Evolutionary conservation across 371 early-diverging fungal species (phyloP).

Genomic region (Parasitella parasitica): DNA sequence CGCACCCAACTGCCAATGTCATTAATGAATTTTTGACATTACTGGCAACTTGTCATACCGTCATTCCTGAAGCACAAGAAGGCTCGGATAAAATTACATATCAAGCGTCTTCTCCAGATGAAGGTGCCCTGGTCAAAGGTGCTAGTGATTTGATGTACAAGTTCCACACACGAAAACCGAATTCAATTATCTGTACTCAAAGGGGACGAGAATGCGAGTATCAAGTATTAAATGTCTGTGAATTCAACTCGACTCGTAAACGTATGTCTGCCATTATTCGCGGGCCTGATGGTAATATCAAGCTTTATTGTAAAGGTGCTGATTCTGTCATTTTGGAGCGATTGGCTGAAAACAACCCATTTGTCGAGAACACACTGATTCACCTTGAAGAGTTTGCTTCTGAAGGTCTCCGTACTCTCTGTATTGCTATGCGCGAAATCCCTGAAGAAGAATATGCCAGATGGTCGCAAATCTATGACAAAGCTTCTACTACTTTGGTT

Average conservation of each 20-base stretch:
- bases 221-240: constrained; percentile 92
- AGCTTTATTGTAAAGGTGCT: constrained; percentile 97
- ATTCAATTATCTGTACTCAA: constrained; percentile 76
- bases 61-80: constrained; percentile 86
- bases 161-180: constrained; percentile 84
- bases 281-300: constrained; percentile 86
- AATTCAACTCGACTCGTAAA: constrained; percentile 97
- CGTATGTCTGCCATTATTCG: constrained; percentile 96
- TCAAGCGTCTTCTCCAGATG: constrained; percentile 92
- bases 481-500: constrained; percentile 86
- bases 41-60: constrained; percentile 95
- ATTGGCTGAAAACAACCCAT: constrained; percentile 73
- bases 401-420: constrained; percentile 92
- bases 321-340: constrained; percentile 98
- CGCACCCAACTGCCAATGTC: constrained; percentile 61
- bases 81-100: constrained; percentile 73
- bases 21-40: constrained; percentile 79
- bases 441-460: constrained; percentile 84
- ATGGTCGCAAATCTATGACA: constrained; percentile 84
- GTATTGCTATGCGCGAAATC: constrained; percentile 91
- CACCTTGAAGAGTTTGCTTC: constrained; percentile 88
- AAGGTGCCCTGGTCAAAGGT: constrained; percentile 87
- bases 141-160: constrained; percentile 64
- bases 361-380: constrained; percentile 73
- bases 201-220: constrained; percentile 69